These are phyloP conservation scores for Trichosporon faecale DNA, from an alignment of 1,284 basidiomycete genomes.

Conservation along the genomic window DNA sequence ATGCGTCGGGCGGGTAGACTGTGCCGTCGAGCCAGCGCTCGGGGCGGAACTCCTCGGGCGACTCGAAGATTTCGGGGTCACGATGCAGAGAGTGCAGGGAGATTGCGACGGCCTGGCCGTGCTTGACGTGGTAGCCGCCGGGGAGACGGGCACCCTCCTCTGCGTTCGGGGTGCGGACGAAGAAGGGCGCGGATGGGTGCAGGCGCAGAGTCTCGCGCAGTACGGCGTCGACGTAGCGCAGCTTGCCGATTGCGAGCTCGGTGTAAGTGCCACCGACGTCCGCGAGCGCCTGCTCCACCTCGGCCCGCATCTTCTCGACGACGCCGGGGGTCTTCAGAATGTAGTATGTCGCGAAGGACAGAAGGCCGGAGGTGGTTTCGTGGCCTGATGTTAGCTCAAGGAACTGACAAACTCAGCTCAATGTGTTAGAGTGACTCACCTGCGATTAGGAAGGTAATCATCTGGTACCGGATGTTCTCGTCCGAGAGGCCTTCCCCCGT, in stretches of 20 bases:
- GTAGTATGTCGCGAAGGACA: conserved; percentile 43
- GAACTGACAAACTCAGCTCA: not conserved
- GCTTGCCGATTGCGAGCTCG: conserved; percentile 23
- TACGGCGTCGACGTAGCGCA: conserved; percentile 57
- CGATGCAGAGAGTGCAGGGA: conserved; percentile 49
- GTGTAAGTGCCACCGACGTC: not conserved
- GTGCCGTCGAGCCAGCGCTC: conserved; percentile 58
- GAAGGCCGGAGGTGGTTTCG: conserved; percentile 54
- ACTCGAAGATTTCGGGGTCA: conserved; percentile 55
- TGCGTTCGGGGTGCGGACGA: conserved; percentile 35
- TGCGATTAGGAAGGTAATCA: conserved; percentile 59
- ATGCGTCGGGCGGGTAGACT: conserved; percentile 50
- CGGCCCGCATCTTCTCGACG: conserved; percentile 57
- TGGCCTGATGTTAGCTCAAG: conserved; percentile 44
- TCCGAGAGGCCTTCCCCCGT: conserved; percentile 55
- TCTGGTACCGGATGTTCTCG: conserved; percentile 55
- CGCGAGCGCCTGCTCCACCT: conserved; percentile 56
- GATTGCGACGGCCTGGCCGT: conserved; percentile 45
- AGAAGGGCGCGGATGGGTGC: conserved; percentile 49
- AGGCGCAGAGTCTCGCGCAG: conserved; percentile 57
- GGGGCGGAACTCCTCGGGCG: conserved; percentile 48
- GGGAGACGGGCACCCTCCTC: conserved; percentile 51
- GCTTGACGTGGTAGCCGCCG: conserved; percentile 49
- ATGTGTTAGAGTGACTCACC: not conserved
- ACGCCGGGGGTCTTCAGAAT: conserved; percentile 57